A percentile compares a stretch with the other conserved stretches of the same genome.
These are phyloP conservation scores for Tolypocladium amazonense DNA, from an alignment of 2,329 filamentous ascomycete genomes.

Conservation along the genomic window DNA sequence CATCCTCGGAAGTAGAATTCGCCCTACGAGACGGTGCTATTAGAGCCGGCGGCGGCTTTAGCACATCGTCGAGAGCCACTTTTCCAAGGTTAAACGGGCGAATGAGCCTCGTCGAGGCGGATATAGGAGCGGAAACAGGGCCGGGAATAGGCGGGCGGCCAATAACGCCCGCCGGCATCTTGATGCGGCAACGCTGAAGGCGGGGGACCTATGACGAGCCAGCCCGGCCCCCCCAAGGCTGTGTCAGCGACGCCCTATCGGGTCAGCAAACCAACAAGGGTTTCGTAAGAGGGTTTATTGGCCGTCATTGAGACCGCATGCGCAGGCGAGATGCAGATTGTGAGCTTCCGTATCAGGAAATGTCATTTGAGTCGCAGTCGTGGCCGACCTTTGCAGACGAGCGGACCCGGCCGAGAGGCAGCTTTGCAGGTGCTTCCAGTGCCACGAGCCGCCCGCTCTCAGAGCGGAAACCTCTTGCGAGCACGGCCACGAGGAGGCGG, in stretches of 20 bases:
- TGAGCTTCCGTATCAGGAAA: not conserved
- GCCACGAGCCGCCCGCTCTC: not conserved
- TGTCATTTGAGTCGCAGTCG: not conserved
- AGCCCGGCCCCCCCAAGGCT: not conserved
- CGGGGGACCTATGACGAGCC: not conserved
- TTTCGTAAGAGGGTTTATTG: not conserved
- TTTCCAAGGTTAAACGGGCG: not conserved
- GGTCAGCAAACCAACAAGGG: not conserved
- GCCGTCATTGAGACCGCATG: not conserved
- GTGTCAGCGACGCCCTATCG: not conserved
- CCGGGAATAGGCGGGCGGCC: not conserved
- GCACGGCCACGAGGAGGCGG: not conserved
- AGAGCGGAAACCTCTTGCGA: not conserved
- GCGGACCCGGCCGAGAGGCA: not conserved
- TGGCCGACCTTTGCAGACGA: not conserved
- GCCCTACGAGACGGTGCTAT: not conserved
- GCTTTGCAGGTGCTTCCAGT: not conserved
- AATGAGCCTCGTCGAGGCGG: not conserved
- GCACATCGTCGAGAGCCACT: not conserved
- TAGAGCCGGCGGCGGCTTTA: not conserved
- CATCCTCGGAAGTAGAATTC: not conserved
- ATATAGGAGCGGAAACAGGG: not conserved
- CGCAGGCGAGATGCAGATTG: not conserved
- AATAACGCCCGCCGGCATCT: not conserved
- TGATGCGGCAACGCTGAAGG: not conserved